Evolutionary conservation across 106 monocot genomes (phyloP).

Genomic region (Gastrodia elata): DNA sequence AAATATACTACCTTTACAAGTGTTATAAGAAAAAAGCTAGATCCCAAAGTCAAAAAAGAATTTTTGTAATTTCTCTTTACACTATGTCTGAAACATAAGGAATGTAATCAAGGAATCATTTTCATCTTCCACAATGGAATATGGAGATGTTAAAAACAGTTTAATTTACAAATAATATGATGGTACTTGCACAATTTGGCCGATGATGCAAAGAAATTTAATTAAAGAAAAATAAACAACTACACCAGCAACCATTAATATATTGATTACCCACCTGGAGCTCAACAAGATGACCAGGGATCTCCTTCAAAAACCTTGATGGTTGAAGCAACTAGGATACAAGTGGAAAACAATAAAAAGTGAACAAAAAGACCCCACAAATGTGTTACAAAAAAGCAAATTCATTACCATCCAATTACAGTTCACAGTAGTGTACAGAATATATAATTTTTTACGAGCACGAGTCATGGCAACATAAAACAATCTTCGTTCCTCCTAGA

Average conservation of each 20-base stretch:
- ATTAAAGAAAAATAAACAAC: not conserved
- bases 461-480: conserved; percentile 93
- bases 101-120: too few relatives aligned
- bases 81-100: too few relatives aligned
- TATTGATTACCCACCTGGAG: conserved; percentile 30
- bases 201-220: not conserved
- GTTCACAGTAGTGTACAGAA: conserved; percentile 61
- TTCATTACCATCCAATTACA: conserved; percentile 56
- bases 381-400: not conserved
- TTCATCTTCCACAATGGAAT: too few relatives aligned
- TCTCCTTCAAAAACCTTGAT: conserved; percentile 79
- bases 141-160: too few relatives aligned
- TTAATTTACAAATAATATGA: too few relatives aligned
- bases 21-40: too few relatives aligned
- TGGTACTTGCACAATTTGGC: not conserved
- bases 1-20: too few relatives aligned
- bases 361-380: not conserved
- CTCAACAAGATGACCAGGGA: conserved; percentile 66
- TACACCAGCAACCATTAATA: not conserved
- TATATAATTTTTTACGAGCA: conserved; percentile 69
- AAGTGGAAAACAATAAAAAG: conserved; percentile 4
- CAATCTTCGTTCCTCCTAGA: conserved; percentile 84
- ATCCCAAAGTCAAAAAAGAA: too few relatives aligned
- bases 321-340: conserved; percentile 60
- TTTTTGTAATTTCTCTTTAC: too few relatives aligned